Conservation (phyloP, 2,329 filamentous ascomycete species). For the Aspergillus fijiensis region DNA sequence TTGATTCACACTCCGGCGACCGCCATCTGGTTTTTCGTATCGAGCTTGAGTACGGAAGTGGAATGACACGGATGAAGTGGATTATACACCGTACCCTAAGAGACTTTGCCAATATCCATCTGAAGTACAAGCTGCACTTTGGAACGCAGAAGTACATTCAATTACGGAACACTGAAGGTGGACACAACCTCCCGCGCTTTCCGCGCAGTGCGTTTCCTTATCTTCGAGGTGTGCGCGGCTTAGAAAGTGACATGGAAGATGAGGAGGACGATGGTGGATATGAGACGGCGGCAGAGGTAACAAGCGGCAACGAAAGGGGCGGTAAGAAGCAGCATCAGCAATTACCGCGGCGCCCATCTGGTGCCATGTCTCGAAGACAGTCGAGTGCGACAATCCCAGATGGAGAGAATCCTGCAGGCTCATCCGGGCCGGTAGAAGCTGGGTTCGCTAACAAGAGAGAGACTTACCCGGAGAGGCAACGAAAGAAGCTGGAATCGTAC, state of each 20-base stretch:
- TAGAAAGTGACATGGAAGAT: slow-evolving; percentile 79
- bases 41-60: slow-evolving; percentile 93
- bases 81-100: slow-evolving; percentile 80
- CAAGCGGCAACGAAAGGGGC: slow-evolving; percentile 65
- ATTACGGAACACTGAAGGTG: slow-evolving; percentile 64
- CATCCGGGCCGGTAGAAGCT: slow-evolving; percentile 33
- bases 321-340: slow-evolving; percentile 46
- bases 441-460: slow-evolving; percentile 48
- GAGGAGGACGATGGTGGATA: slow-evolving; percentile 53
- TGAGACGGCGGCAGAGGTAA: slow-evolving; percentile 60
- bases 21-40: slow-evolving; percentile 86
- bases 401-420: slow-evolving; percentile 37
- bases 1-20: slow-evolving; percentile 57
- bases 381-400: slow-evolving; percentile 52
- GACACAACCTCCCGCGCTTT: slow-evolving; percentile 83
- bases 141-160: slow-evolving; percentile 81
- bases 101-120: slow-evolving; percentile 89
- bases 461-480: slow-evolving; percentile 75
- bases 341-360: slow-evolving; percentile 52
- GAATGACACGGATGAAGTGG: slow-evolving; percentile 95
- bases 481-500: slow-evolving; percentile 83
- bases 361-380: slow-evolving; percentile 58
- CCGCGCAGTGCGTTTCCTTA: slow-evolving; percentile 88
- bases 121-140: slow-evolving; percentile 86
- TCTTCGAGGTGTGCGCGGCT: slow-evolving; percentile 73